phyloP scores from a whole-genome alignment of 495 filamentous ascomycete species.

The Hyaloscypha bicolor region DNA sequence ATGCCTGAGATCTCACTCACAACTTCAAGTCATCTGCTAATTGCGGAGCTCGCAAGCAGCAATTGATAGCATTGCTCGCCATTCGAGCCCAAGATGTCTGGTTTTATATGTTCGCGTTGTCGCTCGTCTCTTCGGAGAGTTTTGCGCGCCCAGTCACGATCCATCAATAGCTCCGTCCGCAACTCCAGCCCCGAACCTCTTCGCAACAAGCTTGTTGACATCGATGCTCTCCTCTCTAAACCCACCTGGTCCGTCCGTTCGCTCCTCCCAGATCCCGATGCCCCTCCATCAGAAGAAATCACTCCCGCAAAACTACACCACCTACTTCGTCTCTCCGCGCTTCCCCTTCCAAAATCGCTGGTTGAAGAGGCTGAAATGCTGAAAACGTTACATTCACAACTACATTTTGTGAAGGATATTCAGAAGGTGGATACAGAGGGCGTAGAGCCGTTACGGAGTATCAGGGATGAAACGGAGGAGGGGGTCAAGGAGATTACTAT shows the following conservation, averaged over 20 bases:
- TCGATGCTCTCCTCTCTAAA: constrained; percentile 62
- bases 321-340: constrained; percentile 86
- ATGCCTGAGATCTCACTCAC: neutral
- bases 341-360: constrained; percentile 67
- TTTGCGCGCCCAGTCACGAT: constrained; percentile 1
- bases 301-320: constrained; percentile 64
- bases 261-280: constrained; percentile 55
- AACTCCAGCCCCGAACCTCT: constrained; percentile 11
- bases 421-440: constrained; percentile 75
- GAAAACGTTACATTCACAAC: constrained; percentile 73
- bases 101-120: constrained; percentile 20
- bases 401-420: constrained; percentile 85
- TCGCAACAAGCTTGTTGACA: constrained; percentile 33
- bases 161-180: neutral
- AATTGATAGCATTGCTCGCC: neutral
- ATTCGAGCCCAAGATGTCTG: neutral
- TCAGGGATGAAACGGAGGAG: constrained; percentile 75
- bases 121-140: constrained; percentile 15
- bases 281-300: constrained; percentile 43
- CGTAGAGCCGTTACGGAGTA: constrained; percentile 70
- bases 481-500: constrained; percentile 47
- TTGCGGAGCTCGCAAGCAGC: neutral
- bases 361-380: constrained; percentile 67
- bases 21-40: too few species aligned
- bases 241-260: constrained; percentile 87